phyloP scores from a whole-genome alignment of 306 rosid genomes.

The Styphnolobium japonicum region DNA sequence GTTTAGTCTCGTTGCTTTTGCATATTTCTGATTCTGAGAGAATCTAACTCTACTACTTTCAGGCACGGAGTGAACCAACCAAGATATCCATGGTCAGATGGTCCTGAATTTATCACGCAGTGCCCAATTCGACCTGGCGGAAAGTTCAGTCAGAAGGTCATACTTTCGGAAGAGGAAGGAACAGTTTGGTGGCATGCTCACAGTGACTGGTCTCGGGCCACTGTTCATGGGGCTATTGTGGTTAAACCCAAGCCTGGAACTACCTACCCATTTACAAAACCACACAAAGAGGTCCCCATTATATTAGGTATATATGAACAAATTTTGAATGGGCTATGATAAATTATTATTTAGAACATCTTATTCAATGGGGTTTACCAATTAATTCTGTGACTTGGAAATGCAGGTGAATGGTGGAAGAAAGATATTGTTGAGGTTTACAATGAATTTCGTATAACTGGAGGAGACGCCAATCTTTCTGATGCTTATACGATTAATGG shows the following conservation, averaged over 20 bases:
- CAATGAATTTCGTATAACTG: neutral
- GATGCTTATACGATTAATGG: conserved; percentile 66
- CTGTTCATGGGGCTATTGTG: conserved; percentile 59
- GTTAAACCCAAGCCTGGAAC: conserved; percentile 42
- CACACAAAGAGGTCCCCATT: conserved; percentile 45
- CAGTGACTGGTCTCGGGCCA: conserved; percentile 52
- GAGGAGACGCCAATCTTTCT: conserved; percentile 33
- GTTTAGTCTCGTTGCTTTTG: too few species aligned
- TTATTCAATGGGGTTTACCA: neutral
- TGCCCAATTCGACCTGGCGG: conserved; percentile 49
- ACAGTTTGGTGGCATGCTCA: conserved; percentile 77
- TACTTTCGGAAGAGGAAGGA: conserved; percentile 51
- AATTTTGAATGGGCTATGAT: neutral
- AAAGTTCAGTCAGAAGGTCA: conserved; percentile 38
- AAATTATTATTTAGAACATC: neutral
- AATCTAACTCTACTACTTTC: too few species aligned
- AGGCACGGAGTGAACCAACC: conserved; percentile 67
- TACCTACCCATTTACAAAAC: conserved; percentile 53
- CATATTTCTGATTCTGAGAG: too few species aligned
- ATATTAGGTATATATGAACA: conserved; percentile 38
- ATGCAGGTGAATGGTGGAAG: conserved; percentile 43
- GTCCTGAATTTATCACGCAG: conserved; percentile 57
- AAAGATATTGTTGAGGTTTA: conserved; percentile 2
- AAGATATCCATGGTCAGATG: conserved; percentile 69
- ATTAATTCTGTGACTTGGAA: neutral